These are phyloP conservation scores for Carex parvula DNA, from an alignment of 176 grass and related monocot species.

Conservation along the genomic window DNA sequence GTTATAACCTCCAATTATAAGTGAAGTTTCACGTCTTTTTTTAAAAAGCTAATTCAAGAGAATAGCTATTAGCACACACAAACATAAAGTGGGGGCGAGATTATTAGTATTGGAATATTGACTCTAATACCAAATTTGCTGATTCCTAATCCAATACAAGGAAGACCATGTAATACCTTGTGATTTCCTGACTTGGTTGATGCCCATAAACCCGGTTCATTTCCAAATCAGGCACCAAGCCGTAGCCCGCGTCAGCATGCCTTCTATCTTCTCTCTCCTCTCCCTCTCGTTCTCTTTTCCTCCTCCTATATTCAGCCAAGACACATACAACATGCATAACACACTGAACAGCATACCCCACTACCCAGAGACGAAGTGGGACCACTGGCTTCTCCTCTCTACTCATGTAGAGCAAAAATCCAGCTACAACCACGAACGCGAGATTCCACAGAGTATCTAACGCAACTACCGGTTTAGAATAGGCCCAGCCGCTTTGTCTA, in stretches of 20 bases:
- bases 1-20: neutral
- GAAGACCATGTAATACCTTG: slow-evolving; percentile 21
- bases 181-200: neutral
- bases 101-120: neutral
- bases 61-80: neutral
- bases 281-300: neutral
- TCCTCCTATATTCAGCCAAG: slow-evolving; percentile 22
- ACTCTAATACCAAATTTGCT: neutral
- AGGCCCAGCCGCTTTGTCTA: slow-evolving; percentile 27
- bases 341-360: slow-evolving; percentile 40
- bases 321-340: slow-evolving; percentile 39
- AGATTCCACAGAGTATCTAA: slow-evolving; percentile 51
- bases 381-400: slow-evolving; percentile 32
- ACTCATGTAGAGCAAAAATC: slow-evolving; percentile 25
- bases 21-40: neutral
- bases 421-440: slow-evolving; percentile 22
- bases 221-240: slow-evolving; percentile 18
- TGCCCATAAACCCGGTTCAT: neutral
- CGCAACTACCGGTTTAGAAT: slow-evolving; percentile 31
- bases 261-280: slow-evolving; percentile 7
- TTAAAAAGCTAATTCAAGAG: neutral
- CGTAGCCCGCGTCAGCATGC: neutral
- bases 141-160: neutral
- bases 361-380: slow-evolving; percentile 39
- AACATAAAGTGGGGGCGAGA: neutral